Conservation (phyloP, 2,329 filamentous ascomycete genomes). For the Zalaria sp. region DNA sequence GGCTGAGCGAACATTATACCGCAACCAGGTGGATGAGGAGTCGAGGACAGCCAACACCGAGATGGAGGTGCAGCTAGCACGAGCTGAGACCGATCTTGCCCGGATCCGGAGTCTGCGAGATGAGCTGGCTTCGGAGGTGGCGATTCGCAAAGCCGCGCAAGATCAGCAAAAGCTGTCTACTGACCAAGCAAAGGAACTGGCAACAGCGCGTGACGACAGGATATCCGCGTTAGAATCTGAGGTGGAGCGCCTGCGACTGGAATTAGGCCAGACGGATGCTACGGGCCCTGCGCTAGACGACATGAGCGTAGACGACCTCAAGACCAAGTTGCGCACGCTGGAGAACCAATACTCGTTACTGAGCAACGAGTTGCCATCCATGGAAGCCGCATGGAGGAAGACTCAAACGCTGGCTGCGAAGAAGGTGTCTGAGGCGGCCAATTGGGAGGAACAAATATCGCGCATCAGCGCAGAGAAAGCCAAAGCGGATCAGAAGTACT, state of each 20-base stretch:
- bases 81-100: constrained; percentile 71
- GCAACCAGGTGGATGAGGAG: constrained; percentile 69
- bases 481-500: constrained; percentile 97
- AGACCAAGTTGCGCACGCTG: constrained; percentile 57
- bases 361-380: constrained; percentile 73
- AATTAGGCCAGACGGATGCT: constrained; percentile 32
- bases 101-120: constrained; percentile 75
- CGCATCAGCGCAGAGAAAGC: constrained; percentile 74
- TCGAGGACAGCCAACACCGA: constrained; percentile 58
- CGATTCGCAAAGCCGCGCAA: constrained; percentile 63
- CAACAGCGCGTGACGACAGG: constrained; percentile 63
- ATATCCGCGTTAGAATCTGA: constrained; percentile 75
- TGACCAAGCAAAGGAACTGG: constrained; percentile 66
- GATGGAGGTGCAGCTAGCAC: constrained; percentile 66
- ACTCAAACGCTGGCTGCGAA: constrained; percentile 72
- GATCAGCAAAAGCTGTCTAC: constrained; percentile 59
- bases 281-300: constrained; percentile 33
- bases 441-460: constrained; percentile 64
- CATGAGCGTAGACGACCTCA: constrained; percentile 56
- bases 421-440: constrained; percentile 66
- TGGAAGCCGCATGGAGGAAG: constrained; percentile 85
- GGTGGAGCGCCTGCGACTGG: constrained; percentile 52
- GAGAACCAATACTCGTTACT: constrained; percentile 72
- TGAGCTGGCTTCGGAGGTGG: constrained; percentile 69
- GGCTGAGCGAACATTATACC: constrained; percentile 70